Evolutionary conservation across 108 stramenopile genomes (phyloP), one percentile per base, ranked within the genome.

Genomic region (Fragilaria crotonensis): DNA sequence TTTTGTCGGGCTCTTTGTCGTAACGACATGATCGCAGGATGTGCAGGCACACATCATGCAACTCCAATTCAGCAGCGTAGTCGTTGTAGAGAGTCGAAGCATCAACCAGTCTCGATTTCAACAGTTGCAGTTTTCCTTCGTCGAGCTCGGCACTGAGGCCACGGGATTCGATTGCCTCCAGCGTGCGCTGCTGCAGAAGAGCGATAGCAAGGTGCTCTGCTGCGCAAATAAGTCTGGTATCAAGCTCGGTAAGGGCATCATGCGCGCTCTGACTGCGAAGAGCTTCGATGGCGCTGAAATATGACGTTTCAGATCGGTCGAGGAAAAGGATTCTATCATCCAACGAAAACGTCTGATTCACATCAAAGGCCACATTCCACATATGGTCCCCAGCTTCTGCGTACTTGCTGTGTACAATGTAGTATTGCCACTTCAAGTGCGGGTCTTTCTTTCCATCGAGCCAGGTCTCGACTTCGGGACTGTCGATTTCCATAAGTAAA

Each of bases 81-180:
- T 84, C 79, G 56, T 91, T 94, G 76, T 86, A 87, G 11, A 95
- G 57, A 19, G 78, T 78, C 4, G 80, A 79, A 9, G 78, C 78
- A 44, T 66, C 60, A 46, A 88, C 54, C 21, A 95, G 70, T 17
- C 57, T 55, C 36, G 54, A 63, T 30, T 63, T 51, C 28, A 94
- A 57, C 18, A 66, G 64, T 52, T 70, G 67, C 41, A 77, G 31
- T 32, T 85, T 68, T 1, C 60, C 70, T 3, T 72, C 45, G 18
- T 75, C 73, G 20, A 76, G 48, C 17, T 70, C 41, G 5, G 57
- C 49, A 30, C 75, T 75, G 29, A 72, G 57, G n/a, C 48, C 66
- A 1, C 76, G 70, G 20, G 74, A 75, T 20, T 60, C 52, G 2
- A 89, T 75, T n/a, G 75, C 62, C 7, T 74, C 60, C 17, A 89